Evolutionary conservation across 2,329 filamentous ascomycete genomes (phyloP), one percentile per base, ranked within the genome.

Genomic region (Cylindrodendrum hubeiense): DNA sequence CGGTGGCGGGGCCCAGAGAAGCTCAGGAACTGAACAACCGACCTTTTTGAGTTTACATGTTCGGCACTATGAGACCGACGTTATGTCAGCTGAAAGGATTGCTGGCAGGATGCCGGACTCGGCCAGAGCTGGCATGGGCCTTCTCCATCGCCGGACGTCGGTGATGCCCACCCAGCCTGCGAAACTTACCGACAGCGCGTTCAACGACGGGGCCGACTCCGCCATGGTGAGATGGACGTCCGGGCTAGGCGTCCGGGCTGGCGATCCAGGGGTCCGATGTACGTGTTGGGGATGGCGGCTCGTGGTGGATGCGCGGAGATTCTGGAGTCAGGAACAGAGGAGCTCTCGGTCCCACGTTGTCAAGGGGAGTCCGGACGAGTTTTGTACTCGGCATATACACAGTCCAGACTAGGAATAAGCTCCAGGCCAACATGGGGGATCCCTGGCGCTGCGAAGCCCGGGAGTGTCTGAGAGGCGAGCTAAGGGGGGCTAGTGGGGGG

Each of bases 31-130:
- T 30, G 9, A 58, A 44, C 33, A 6, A 21, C 26, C 22, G 9
- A 58, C 55, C 33, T 60, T 60, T 47, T 60, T 60, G 21, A 54
- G 22, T 50, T 60, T 60, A 49, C 58, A 60, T 9, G 30, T 54
- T 22, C 43, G 47, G 24, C 58, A 60, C 58, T 60, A 37, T 22
- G 13, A 30, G 8, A 4, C 21, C 39, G n/a, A 51, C 44, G 19
- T 7, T 9, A 37, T 41, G 58, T 60, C 30, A 60, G 58, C 26
- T 9, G 30, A 52, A 34, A 21, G 13, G 15, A 2, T 30, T 30
- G 1, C 28, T 30, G 28, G 28, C 12, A 30, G 28, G 12, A 30
- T 3, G 9, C 28, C 28, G 28, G 28, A 30, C 28, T 30, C 12
- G 9, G 8, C 4, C 28, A 30, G 28, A 30, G 12, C 28, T 1